phyloP scores from a whole-genome alignment of 306 rosid genomes.

The Trifolium pratense region DNA sequence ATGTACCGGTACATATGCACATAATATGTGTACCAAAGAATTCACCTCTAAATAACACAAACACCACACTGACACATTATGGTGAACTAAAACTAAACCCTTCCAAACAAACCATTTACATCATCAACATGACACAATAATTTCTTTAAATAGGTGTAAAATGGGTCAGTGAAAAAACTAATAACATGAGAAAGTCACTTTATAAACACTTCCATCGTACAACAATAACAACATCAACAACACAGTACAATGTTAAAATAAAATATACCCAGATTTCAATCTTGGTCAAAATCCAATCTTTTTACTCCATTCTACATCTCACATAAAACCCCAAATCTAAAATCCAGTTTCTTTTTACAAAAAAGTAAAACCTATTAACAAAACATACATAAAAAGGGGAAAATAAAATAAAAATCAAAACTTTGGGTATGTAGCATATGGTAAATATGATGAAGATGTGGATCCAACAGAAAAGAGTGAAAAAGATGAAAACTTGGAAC shows the following conservation, averaged over 20 bases:
- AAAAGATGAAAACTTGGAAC: background rate
- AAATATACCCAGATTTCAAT: background rate
- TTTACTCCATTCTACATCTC: background rate
- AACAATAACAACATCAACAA: background rate
- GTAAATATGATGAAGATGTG: background rate
- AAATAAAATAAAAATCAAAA: background rate
- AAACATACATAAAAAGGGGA: background rate
- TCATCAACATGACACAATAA: background rate
- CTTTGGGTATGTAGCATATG: background rate
- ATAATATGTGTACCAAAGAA: too few species aligned
- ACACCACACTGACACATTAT: too few species aligned
- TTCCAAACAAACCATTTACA: constrained; percentile 12
- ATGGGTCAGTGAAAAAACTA: too few species aligned
- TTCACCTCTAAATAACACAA: too few species aligned
- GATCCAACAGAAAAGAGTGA: constrained; percentile 25
- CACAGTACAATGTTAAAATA: background rate
- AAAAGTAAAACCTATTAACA: background rate
- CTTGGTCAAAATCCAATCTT: background rate
- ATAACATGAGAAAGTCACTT: too few species aligned
- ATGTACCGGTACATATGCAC: too few species aligned
- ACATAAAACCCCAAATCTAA: constrained; percentile 1
- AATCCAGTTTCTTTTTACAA: background rate
- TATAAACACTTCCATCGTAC: background rate
- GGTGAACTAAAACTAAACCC: too few species aligned
- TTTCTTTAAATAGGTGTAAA: background rate